Conservation (phyloP, 116 monocot genomes). For the Papilionanthe hybrid region DNA sequence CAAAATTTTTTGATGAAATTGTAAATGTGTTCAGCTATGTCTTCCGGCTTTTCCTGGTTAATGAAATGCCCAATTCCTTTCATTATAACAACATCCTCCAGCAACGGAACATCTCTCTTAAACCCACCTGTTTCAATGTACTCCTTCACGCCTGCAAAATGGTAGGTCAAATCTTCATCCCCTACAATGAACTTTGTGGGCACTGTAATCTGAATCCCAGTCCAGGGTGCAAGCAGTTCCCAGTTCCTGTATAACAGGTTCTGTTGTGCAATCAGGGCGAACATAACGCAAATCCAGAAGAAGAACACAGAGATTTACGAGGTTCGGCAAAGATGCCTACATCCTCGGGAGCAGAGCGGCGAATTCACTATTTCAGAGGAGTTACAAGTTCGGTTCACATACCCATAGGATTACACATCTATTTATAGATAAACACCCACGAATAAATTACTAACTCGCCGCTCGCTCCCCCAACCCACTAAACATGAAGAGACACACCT, state of each 20-base stretch:
- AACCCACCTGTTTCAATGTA: conserved; percentile 43
- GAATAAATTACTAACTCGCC: too few species aligned
- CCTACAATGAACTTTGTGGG: conserved; percentile 48
- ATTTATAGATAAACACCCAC: too few species aligned
- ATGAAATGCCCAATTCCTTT: conserved; percentile 36
- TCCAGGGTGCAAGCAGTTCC: conserved; percentile 50
- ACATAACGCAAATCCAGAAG: too few species aligned
- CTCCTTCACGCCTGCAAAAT: conserved; percentile 32
- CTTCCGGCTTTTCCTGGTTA: conserved; percentile 29
- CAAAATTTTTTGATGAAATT: conserved; percentile 42
- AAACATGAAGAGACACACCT: too few species aligned
- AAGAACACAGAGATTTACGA: too few species aligned
- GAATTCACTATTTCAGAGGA: too few species aligned
- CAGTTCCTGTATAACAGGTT: conserved; percentile 22
- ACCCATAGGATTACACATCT: too few species aligned
- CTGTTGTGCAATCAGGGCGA: too few species aligned
- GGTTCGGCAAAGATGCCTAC: too few species aligned
- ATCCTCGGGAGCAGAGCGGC: too few species aligned
- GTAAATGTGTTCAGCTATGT: conserved; percentile 30
- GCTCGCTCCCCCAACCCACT: too few species aligned
- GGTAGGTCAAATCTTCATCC: conserved; percentile 35
- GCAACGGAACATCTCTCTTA: conserved; percentile 33
- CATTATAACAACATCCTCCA: conserved; percentile 38
- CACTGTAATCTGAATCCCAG: conserved; percentile 26
- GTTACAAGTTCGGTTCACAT: too few species aligned